These are phyloP conservation scores for Jackrogersella multiformis DNA, from an alignment of 495 filamentous ascomycete genomes.

Conservation along the genomic window DNA sequence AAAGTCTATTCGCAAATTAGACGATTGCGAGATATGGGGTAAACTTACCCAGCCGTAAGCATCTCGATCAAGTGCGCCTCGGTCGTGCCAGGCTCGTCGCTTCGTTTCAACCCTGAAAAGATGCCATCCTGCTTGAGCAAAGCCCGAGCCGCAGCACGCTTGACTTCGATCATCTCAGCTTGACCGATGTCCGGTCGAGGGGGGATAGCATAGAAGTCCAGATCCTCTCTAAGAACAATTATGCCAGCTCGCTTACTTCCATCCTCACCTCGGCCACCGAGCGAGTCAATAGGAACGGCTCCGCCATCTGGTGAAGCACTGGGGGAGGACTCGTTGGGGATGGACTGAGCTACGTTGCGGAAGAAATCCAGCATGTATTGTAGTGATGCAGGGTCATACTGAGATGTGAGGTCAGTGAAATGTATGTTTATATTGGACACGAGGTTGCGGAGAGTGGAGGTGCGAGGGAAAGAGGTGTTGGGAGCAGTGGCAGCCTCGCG, in stretches of 20 bases:
- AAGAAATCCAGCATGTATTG: conserved; percentile 99
- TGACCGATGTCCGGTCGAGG: conserved; percentile 84
- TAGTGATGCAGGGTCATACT: conserved; percentile 96
- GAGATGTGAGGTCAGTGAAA: conserved; percentile 65
- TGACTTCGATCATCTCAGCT: conserved; percentile 94
- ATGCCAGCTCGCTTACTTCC: conserved; percentile 86
- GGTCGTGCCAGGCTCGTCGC: conserved; percentile 94
- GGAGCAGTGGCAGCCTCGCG: conserved; percentile 38
- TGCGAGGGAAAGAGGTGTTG: conserved; percentile 33
- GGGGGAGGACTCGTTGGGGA: conserved; percentile 75
- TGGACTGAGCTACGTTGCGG: conserved; percentile 91
- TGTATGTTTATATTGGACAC: conserved; percentile 60
- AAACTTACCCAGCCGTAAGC: conserved; percentile 91
- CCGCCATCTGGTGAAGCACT: conserved; percentile 69
- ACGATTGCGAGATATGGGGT: not conserved
- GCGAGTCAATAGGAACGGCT: conserved; percentile 66
- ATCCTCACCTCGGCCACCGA: conserved; percentile 55
- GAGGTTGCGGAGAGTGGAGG: conserved; percentile 48
- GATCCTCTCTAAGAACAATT: conserved; percentile 94
- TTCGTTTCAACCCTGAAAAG: conserved; percentile 92
- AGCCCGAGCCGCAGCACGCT: conserved; percentile 88
- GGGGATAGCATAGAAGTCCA: conserved; percentile 98
- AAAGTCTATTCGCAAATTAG: conserved; percentile 5
- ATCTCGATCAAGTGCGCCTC: conserved; percentile 99
- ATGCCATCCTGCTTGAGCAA: conserved; percentile 93